Base-by-base conservation (phyloP, 2,329 filamentous ascomycete genomes). In the Penicillium verrucosum region DNA sequence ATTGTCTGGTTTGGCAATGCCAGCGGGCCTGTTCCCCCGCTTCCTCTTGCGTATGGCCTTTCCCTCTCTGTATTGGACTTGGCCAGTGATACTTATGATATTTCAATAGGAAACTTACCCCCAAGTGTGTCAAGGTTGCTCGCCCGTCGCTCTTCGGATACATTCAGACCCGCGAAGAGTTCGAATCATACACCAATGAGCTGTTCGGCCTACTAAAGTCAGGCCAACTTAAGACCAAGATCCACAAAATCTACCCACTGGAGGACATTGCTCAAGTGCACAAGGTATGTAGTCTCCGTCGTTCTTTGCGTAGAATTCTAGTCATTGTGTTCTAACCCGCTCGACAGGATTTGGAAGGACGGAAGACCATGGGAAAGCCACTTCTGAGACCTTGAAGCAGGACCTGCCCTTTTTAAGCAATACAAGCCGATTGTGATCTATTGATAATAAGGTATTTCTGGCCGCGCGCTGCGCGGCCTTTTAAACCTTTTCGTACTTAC, bases 301-400 rank as follows among this genome's bases (percentile, higher is more conserved):
- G 14, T n/a, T 54, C 9, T 16, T 37, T 29, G 9, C 18, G 30
- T 14, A n/a, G 3, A 37, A 44, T 38, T 8, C 49, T 62, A 44
- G 61, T 34, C 4, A 8, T 40, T 18, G 2, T 18, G 36, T 44
- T 29, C 38, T 51, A 27, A 47, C 32, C 37, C 14, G 38, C 8
- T 30, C 25, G 49, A 51, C 59, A 82, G 71, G 90, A 96, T 72
- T 81, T 97, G 43, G 89, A 95, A 75, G 83, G 89, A 41, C 81
- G 92, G 65, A 90, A 88, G 79, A 94, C 90, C 2, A 90, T 85
- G 11, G 92, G 92, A 18, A 96, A 96, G 79, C 74, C 95, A 60
- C 72, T 97, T 54, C 73, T 96, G 68, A 87, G 86, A 76, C 82
- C 85, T 45, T 87, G 66, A 70, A 48, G 9, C 12, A 21, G 4